Base-by-base conservation (phyloP, 371 early-diverging fungal genomes). In the Rhizomucor pusillus region DNA sequence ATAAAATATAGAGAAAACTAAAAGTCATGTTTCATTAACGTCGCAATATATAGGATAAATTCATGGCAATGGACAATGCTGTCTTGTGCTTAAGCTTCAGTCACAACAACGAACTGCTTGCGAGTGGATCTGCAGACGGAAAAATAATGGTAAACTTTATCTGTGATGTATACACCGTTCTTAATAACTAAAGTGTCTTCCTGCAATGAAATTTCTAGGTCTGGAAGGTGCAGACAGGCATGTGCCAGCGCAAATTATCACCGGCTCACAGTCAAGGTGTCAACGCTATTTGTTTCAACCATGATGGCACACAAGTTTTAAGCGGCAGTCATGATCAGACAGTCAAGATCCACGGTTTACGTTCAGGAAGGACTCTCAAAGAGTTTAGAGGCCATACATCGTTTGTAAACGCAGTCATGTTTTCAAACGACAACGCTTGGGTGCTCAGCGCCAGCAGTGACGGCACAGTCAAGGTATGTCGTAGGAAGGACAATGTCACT, bases 41-140 rank as follows among this genome's bases (percentile, higher is more conserved):
- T 29, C 7, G 29, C 3, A 29, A 29, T 7, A 29, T 35, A 18
- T 56, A 93, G 82, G 95, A 93, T 54, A 87, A 89, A 24, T 66
- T 88, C 50, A 98, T 98, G 94, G 71, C 91, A 23, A 96, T 97
- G 97, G 90, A 94, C 18, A 75, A 77, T n/a, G 84, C 95, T 0
- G 90, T 97, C 0, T 69, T 93, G 9, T 86, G 82, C 34, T 66
- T 97, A 19, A 72, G 63, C 7, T 94, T 94, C 60, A 87, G 88
- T 53, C 63, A 74, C 37, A 90, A 92, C 54, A 86, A 89, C 57
- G 89, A 91, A 43, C 60, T 86, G 54, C 64, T 98, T 9, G 96
- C 87, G 3, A 86, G 94, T 10, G 98, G 97, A 36, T 78, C 90
- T 3, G 87, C 88, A 39, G 88, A 90, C 63, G 98, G 98, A 11